These are phyloP conservation scores for Yarrowia phangngaensis DNA, from an alignment of 805 yeast genomes.

Conservation along the genomic window DNA sequence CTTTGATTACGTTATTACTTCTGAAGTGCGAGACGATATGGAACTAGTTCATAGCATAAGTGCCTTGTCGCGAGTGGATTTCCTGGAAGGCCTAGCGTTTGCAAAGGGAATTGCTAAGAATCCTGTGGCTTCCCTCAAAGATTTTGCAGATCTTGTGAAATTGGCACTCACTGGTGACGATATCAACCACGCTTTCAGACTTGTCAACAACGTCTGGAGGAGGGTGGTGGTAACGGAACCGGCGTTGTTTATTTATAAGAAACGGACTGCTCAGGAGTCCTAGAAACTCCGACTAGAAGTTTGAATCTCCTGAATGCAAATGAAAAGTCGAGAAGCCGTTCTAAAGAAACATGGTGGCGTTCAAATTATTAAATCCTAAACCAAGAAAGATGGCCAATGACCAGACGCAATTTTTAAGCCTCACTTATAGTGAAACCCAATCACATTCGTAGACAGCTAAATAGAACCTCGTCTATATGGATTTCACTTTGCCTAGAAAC, in stretches of 20 bases:
- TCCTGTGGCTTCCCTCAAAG: neutral
- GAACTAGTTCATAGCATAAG: constrained; percentile 3
- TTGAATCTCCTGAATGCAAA: too few species aligned
- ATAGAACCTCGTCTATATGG: too few species aligned
- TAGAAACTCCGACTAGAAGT: too few species aligned
- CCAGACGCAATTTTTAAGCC: too few species aligned
- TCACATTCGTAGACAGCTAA: too few species aligned
- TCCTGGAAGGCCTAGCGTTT: neutral
- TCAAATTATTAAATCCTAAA: too few species aligned
- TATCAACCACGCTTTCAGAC: constrained; percentile 5
- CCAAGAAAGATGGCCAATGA: too few species aligned
- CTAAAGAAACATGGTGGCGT: too few species aligned
- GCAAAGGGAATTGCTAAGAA: neutral
- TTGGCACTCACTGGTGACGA: constrained; percentile 15
- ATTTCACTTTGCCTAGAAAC: too few species aligned
- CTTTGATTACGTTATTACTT: constrained; percentile 53
- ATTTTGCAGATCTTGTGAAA: neutral
- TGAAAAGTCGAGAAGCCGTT: too few species aligned
- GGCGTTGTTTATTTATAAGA: constrained; percentile 8
- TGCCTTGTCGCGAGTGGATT: constrained; percentile 11
- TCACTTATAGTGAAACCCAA: too few species aligned
- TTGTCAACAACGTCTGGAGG: constrained; percentile 9
- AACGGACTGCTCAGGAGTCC: neutral
- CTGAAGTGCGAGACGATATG: constrained; percentile 31
- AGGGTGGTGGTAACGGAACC: constrained; percentile 9